A percentile compares a stretch with the other conserved stretches of the same genome.
Evolutionary conservation across 805 yeast species (phyloP).

Genomic region (Candida boidinii): DNA sequence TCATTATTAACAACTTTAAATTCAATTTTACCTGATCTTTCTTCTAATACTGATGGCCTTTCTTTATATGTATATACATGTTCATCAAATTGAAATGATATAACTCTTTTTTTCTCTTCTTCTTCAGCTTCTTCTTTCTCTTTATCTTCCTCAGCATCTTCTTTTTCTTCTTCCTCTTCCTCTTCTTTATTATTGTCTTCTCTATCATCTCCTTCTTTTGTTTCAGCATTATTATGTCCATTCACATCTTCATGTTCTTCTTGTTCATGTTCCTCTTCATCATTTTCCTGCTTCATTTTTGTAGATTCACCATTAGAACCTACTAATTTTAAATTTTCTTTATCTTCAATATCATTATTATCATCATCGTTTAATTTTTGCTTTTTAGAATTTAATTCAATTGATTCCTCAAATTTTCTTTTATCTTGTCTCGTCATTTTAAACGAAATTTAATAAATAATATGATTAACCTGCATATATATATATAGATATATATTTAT

Average conservation of each 20-base stretch:
- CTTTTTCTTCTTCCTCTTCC: constrained; percentile 14
- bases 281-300: too few species aligned
- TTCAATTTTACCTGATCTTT: constrained; percentile 85
- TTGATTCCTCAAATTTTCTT: too few species aligned
- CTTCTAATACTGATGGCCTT: constrained; percentile 91
- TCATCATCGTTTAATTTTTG: too few species aligned
- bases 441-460: too few species aligned
- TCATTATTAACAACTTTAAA: constrained; percentile 96
- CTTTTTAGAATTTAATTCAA: too few species aligned
- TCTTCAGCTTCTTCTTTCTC: constrained; percentile 26
- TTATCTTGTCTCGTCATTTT: too few species aligned
- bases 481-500: too few species aligned
- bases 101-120: constrained; percentile 33
- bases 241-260: constrained; percentile 17
- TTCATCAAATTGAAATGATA: constrained; percentile 63
- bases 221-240: constrained; percentile 11
- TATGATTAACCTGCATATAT: too few species aligned
- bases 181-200: constrained; percentile 8
- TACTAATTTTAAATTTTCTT: too few species aligned
- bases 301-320: too few species aligned
- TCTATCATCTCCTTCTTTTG: constrained; percentile 11
- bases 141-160: constrained; percentile 17
- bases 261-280: constrained; percentile 4
- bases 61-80: constrained; percentile 76
- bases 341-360: too few species aligned